Base-by-base conservation (phyloP, 176 grass and related monocot species). In the Areca catechu region DNA sequence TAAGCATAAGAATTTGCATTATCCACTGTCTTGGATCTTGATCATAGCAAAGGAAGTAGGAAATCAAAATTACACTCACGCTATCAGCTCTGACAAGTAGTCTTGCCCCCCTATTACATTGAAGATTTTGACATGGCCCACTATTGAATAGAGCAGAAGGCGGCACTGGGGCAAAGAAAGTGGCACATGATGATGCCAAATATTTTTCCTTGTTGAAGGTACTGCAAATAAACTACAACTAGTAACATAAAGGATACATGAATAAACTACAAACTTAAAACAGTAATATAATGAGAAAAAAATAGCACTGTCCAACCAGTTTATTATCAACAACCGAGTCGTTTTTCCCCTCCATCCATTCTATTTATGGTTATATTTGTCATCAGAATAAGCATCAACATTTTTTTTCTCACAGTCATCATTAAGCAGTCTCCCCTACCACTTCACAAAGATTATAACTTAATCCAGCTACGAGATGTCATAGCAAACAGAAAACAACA, bases 31-130 rank as follows among this genome's bases (percentile, higher is more conserved):
- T 12, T 43, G 10, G 10, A 43, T 43, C 34, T 43, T 43, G 34
- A 43, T 43, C 9, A 43, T 43, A 43, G 34, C 34, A 12, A 14
- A 43, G 2, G 34, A 43, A 12, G 34, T 43, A 12, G 34, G 34
- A 12, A 43, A 43, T 43, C 34, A 62, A 63, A 7, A 75, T 59
- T 50, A 34, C 72, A 61, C 93, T 85, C 74, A 98, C 93, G 48
- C 76, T 24, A 66, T 89, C 78, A 78, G 93, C 88, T 80, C 88
- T 88, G 22, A 98, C 84, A 16, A 98, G n/a, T 17, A 98, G 80
- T 37, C 73, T 69, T 68, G 81, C 84, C 60, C 79, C 76, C 70
- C 87, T 92, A 56, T 58, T 67, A 28, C 72, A 51, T 54, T 29
- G 23, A 69, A 28, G 81, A 70, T 76, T 78, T 64, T 68, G 63